Evolutionary conservation across 257 asterid genomes (phyloP), one percentile per base, ranked within the genome.

Genomic region (Petunia axillaris): DNA sequence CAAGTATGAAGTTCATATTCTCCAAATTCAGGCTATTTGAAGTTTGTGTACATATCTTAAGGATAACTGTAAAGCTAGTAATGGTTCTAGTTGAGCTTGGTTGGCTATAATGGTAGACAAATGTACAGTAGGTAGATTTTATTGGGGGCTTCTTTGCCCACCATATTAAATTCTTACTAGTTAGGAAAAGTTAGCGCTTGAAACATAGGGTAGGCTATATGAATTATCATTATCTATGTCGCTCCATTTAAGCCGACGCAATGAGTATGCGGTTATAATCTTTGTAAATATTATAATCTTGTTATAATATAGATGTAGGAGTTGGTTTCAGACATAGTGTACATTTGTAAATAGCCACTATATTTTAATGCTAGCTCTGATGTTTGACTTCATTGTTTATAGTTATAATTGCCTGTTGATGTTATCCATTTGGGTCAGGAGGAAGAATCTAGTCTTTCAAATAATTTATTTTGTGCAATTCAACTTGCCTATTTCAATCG

Each of bases 41-140:
- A 75, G 83, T 37, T 57, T 63, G 80, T 80, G 87, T 89, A 81
- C 83, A 89, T 84, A 81, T 16, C 59, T 25, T 25, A 70, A 70
- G 84, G 73, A 77, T 64, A 81, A 44, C 80, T 44, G 7, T 44
- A 16, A 68, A 44, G 40, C 16, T n/a, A 44, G 43, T 43, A 15
- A 5, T 40, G 37, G 13, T 77, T 59, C 40, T 6, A 35, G 65
- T 25, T 25, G 25, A 75, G 81, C 67, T 75, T 84, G 58, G 79
- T 67, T 76, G 83, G 71, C 25, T 25, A 25, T 25, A 25, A 25
- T 0, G 25, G 25, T 25, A 25, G 25, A 25, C 25, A 25, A 25
- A 25, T 25, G 1, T 43, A 68, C 5, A 44, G 25, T 8, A 37
- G 57, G 58, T 25, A 14, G 10, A 70, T 70, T 58, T 10, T 70